These are phyloP conservation scores for Spatholobus suberectus DNA, from an alignment of 306 rosid species.

Conservation along the genomic window DNA sequence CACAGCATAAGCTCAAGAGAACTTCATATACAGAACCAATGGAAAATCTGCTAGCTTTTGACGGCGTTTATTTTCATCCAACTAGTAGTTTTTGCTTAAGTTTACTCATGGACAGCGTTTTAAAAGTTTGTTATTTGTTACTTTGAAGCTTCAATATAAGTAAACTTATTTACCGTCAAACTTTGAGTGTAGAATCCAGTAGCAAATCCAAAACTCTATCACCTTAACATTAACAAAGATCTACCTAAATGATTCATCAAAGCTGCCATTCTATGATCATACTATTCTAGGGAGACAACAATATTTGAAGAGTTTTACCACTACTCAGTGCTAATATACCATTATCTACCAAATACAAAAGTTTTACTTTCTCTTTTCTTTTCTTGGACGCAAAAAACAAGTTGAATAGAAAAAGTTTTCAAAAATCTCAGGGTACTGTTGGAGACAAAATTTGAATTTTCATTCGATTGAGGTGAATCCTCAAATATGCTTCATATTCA, in stretches of 20 bases:
- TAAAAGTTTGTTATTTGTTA: no score
- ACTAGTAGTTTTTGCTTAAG: no score
- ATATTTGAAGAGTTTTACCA: not conserved
- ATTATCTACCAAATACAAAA: not conserved
- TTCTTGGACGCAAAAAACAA: not conserved
- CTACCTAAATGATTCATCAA: not conserved
- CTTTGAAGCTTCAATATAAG: no score
- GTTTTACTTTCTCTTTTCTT: not conserved
- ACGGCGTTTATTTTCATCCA: no score
- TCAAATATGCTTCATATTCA: constrained; percentile 7
- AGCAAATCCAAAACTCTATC: no score
- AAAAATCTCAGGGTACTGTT: not conserved
- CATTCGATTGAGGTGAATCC: not conserved
- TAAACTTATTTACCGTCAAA: no score
- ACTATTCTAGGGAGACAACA: not conserved
- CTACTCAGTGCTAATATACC: not conserved
- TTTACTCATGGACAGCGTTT: no score
- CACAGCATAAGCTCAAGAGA: not conserved
- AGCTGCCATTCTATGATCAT: not conserved
- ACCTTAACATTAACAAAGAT: not conserved
- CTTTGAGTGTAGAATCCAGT: no score
- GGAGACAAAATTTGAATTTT: not conserved
- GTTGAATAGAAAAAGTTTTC: not conserved
- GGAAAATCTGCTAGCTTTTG: not conserved
- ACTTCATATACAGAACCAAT: not conserved